Conservation (phyloP, 2,329 filamentous ascomycete genomes). For the Sporothrix mexicana region DNA sequence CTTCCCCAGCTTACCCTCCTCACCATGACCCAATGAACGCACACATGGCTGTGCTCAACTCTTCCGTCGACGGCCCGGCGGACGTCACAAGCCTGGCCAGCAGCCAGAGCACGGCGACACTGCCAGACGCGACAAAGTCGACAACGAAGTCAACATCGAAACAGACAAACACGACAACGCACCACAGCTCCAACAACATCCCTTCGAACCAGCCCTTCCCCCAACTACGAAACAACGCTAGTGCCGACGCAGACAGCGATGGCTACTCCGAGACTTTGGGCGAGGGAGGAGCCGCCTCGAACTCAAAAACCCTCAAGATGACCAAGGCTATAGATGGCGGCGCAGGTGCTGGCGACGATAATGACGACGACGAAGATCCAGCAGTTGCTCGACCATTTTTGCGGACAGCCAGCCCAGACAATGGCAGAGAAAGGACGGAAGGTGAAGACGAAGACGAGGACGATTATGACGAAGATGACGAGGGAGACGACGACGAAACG, state of each 20-base stretch:
- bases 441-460: conserved; percentile 39
- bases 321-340: conserved; percentile 6
- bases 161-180: conserved; percentile 3
- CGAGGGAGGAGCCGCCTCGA: conserved; percentile 30
- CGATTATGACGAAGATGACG: conserved; percentile 45
- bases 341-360: conserved; percentile 44
- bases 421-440: conserved; percentile 38
- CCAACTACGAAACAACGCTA: conserved; percentile 51
- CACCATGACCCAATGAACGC: background rate
- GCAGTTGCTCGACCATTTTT: conserved; percentile 64
- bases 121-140: conserved; percentile 23
- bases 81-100: conserved; percentile 37
- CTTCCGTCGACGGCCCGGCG: conserved; percentile 28
- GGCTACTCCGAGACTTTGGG: conserved; percentile 29
- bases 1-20: background rate
- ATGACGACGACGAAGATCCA: conserved; percentile 64
- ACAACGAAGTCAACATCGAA: background rate
- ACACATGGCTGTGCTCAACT: conserved; percentile 32
- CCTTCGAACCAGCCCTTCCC: conserved; percentile 44
- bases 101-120: conserved; percentile 36
- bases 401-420: conserved; percentile 60
- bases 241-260: conserved; percentile 43
- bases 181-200: conserved; percentile 39
- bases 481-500: conserved; percentile 36
- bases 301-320: conserved; percentile 33